Percentiles rank a stretch among this genome's conserved stretches.
These are phyloP conservation scores for Bassia scoparia DNA, from an alignment of 148 eudicot species.

Conservation along the genomic window DNA sequence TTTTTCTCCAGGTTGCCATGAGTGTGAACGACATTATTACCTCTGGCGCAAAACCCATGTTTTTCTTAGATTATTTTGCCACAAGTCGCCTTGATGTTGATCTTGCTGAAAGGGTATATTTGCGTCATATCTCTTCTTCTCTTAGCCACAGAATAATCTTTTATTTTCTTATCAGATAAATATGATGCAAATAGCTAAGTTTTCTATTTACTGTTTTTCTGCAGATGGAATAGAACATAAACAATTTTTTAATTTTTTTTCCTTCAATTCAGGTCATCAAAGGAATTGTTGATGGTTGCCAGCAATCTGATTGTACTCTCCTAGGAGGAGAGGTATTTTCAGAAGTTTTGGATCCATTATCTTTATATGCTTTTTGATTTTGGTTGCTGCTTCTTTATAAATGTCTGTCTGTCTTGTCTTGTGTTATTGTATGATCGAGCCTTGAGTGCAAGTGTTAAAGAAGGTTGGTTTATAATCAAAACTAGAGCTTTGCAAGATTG, in stretches of 20 bases:
- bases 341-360: constrained; percentile 1
- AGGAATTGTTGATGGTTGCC: constrained; percentile 94
- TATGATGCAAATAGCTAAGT: neutral
- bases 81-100: constrained; percentile 94
- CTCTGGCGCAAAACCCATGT: constrained; percentile 90
- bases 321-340: constrained; percentile 94
- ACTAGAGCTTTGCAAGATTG: neutral
- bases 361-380: neutral
- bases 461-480: neutral
- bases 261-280: constrained; percentile 64
- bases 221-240: neutral
- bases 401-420: neutral
- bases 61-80: constrained; percentile 93
- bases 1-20: constrained; percentile 77
- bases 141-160: neutral
- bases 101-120: constrained; percentile 79
- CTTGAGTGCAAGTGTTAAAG: neutral
- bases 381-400: neutral
- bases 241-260: neutral
- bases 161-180: neutral
- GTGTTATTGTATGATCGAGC: neutral
- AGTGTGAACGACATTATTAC: constrained; percentile 95
- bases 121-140: neutral
- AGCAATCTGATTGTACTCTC: constrained; percentile 81
- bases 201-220: neutral